Percentiles rank a stretch among this genome's conserved stretches.
Evolutionary conservation across 108 stramenopile species (phyloP).

Genomic region (Conticribra weissflogii): DNA sequence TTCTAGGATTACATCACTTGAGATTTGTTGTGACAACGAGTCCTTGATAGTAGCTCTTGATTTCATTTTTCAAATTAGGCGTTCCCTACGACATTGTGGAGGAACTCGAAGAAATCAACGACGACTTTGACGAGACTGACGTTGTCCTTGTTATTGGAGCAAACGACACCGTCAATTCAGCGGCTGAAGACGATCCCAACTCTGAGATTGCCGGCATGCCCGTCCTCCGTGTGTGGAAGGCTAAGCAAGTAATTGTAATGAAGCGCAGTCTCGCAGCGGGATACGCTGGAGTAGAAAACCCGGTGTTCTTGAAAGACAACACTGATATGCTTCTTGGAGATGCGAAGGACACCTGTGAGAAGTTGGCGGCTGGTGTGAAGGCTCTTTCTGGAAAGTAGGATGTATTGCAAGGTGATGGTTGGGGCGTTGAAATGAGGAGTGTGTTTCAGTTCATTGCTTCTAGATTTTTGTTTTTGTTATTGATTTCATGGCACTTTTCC

Average conservation of each 20-base stretch:
- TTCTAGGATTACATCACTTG: too few species aligned
- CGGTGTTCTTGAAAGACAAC: slow-evolving; percentile 98
- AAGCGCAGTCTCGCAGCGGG: slow-evolving; percentile 97
- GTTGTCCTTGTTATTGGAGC: slow-evolving; percentile 96
- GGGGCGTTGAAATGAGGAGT: too few species aligned
- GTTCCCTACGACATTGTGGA: slow-evolving; percentile 99
- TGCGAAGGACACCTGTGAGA: slow-evolving; percentile 94
- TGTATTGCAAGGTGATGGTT: too few species aligned
- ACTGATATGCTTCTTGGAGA: slow-evolving; percentile 98
- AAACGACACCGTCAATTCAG: slow-evolving; percentile 98
- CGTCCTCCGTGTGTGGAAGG: slow-evolving; percentile 96
- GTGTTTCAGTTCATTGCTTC: too few species aligned
- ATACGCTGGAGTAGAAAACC: slow-evolving; percentile 99
- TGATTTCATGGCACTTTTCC: too few species aligned
- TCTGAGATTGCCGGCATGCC: slow-evolving; percentile 96
- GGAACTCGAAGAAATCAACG: slow-evolving; percentile 99
- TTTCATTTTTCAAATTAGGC: too few species aligned
- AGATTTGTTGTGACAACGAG: too few species aligned
- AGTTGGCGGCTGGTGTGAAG: slow-evolving; percentile 84
- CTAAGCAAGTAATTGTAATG: slow-evolving; percentile 99
- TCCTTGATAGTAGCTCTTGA: too few species aligned
- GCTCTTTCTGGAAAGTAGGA: slow-evolving; percentile 22
- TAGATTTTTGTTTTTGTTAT: too few species aligned
- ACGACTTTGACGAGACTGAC: slow-evolving; percentile 94
- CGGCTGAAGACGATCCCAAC: slow-evolving; percentile 98